Base-by-base conservation (phyloP, 192 early-diverging fungal genomes). In the Rhizophagus sp. region DNA sequence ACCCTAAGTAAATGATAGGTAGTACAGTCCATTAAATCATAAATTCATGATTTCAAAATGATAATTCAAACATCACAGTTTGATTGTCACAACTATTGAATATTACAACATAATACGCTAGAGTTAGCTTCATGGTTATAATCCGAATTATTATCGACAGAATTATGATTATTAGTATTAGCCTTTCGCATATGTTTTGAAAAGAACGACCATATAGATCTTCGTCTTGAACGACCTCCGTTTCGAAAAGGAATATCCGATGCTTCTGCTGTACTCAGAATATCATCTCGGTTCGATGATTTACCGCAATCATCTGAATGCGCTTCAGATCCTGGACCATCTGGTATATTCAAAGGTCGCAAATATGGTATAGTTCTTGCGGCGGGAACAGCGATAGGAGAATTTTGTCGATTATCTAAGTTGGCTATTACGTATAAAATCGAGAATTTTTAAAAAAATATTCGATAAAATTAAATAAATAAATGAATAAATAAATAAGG, bases 381-480 rank as follows among this genome's bases (percentile, higher is more conserved):
- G 3, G 71, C 24, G 25, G 71, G 71, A 30, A 73, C 47, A 50
- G 17, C 44, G 41, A 78, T 78, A 19, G 76, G 76, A 12, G 76
- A 67, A 57, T 78, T 78, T 50, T 78, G 63, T 27, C 44, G 36
- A 57, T 25, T 50, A 52, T 78, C 76, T 10, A 64, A 34, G 27
- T 33, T 41, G 25, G 68, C 76, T 78, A 52, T 49, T 68, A 7
- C 2, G 36, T 30, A 13, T 24, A 78, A 66, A 47, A 67, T 34
- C 24, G 22, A 27, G 7, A 66, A 4, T 44, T 25, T n/a, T 33
- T 66, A 78, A 4, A 27, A 15, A 19, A 7, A 41, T 41, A 41
- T 5, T 41, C 7, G 39, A 36, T 36, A 36, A 36, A 5, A 36
- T 36, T 36, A 36, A 36, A 0, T 0, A 36, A 36, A 0, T 36